Evolutionary conservation across 371 early-diverging fungal species (phyloP).

Genomic region (Actinomortierella wolfii): DNA sequence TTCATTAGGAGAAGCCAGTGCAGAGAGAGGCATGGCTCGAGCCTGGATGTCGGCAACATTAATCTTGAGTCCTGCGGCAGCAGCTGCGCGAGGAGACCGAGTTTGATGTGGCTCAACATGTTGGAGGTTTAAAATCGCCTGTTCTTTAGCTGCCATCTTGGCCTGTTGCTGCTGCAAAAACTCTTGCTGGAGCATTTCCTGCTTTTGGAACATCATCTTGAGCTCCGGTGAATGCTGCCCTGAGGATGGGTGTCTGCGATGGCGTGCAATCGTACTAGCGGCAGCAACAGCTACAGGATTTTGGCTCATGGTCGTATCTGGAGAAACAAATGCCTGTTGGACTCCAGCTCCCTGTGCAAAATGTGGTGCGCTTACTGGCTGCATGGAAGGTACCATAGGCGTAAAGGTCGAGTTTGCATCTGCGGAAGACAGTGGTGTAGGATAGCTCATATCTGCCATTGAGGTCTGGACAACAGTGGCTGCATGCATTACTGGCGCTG

Average conservation of each 20-base stretch:
- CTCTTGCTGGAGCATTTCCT: constrained; percentile 18
- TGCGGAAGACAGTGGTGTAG: constrained; percentile 20
- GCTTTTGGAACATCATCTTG: constrained; percentile 29
- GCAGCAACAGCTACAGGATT: no score
- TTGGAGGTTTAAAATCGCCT: constrained; percentile 10
- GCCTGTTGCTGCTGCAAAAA: constrained; percentile 31
- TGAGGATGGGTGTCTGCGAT: constrained; percentile 41
- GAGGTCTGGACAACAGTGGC: neutral
- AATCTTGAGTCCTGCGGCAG: constrained; percentile 32
- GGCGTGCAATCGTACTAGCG: constrained; percentile 7
- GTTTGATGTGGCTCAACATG: constrained; percentile 36
- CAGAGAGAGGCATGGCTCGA: constrained; percentile 25
- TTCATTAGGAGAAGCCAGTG: constrained; percentile 31
- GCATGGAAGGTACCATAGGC: constrained; percentile 43
- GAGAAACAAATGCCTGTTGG: no score
- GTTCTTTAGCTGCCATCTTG: constrained; percentile 33
- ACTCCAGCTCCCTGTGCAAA: no score
- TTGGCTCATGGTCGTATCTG: no score
- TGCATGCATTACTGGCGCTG: no score
- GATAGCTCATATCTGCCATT: constrained; percentile 14
- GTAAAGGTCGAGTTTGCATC: constrained; percentile 29
- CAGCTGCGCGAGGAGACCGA: constrained; percentile 25
- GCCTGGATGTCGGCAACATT: constrained; percentile 31
- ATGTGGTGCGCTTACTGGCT: constrained; percentile 1
- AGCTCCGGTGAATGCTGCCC: constrained; percentile 43